Percentiles rank a stretch among this genome's conserved stretches.
Conservation (phyloP, 148 eudicot genomes). For the Polygonum maritimum region DNA sequence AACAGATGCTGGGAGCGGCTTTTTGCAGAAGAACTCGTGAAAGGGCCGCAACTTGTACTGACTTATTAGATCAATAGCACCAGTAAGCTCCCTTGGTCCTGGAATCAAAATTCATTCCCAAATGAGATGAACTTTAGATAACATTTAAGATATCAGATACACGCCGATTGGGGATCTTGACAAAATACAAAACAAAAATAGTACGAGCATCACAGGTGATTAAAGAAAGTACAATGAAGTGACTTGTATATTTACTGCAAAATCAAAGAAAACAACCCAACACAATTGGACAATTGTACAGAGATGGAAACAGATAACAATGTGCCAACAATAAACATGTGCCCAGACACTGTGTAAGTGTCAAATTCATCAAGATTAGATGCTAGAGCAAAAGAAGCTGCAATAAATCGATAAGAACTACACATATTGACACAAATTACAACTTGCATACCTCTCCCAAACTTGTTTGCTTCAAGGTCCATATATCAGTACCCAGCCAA, state of each 20-base stretch:
- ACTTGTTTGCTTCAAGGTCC: slow-evolving; percentile 74
- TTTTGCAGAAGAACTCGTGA: slow-evolving; percentile 55
- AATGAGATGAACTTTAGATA: background rate
- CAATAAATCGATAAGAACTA: background rate
- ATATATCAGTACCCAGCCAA: slow-evolving; percentile 41
- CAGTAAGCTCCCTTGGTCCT: slow-evolving; percentile 58
- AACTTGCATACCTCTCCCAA: slow-evolving; percentile 53
- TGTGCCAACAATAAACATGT: background rate
- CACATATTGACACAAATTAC: background rate
- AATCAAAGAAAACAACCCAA: background rate
- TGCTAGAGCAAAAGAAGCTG: background rate
- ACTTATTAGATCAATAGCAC: slow-evolving; percentile 44
- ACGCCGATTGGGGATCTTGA: background rate
- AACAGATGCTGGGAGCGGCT: slow-evolving; percentile 31
- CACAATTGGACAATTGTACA: background rate
- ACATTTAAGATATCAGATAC: background rate
- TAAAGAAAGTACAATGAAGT: background rate
- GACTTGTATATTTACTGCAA: background rate
- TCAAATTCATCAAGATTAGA: background rate
- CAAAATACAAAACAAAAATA: background rate
- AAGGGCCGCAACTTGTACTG: slow-evolving; percentile 36
- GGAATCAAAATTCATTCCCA: background rate
- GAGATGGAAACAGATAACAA: background rate
- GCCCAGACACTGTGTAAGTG: background rate
- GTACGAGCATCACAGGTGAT: background rate